Evolutionary conservation across 1,284 basidiomycete genomes (phyloP).

Genomic region (Clitocybe nebularis): DNA sequence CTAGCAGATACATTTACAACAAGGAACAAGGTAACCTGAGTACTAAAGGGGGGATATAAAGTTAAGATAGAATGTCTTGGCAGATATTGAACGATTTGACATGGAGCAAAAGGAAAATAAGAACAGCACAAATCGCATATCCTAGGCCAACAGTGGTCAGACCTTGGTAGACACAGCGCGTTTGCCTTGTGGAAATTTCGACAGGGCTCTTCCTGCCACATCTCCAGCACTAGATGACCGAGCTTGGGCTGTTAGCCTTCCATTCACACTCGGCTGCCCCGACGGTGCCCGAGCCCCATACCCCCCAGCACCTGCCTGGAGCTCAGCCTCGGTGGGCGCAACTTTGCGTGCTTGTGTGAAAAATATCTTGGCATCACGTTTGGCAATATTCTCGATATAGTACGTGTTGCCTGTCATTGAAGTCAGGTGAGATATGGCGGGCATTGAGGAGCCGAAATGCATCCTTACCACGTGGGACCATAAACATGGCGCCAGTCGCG

Average conservation of each 20-base stretch:
- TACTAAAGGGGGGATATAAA: too few relatives aligned
- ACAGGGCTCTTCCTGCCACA: constrained; percentile 8
- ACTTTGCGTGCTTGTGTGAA: constrained; percentile 91
- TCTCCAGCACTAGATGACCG: constrained; percentile 16
- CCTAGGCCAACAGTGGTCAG: too few relatives aligned
- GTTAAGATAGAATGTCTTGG: too few relatives aligned
- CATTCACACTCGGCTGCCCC: constrained; percentile 11
- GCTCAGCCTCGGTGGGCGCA: constrained; percentile 15
- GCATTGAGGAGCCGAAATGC: not conserved
- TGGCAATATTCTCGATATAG: constrained; percentile 82
- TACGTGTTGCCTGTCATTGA: constrained; percentile 76
- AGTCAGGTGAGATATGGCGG: constrained; percentile 3
- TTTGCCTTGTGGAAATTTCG: constrained; percentile 8
- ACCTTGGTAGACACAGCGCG: constrained; percentile 11
- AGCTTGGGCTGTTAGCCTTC: constrained; percentile 1
- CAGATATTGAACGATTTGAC: too few relatives aligned
- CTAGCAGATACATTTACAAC: too few relatives aligned
- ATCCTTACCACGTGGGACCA: constrained; percentile 81
- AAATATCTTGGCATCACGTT: constrained; percentile 80
- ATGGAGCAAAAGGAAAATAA: too few relatives aligned
- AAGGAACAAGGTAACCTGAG: too few relatives aligned
- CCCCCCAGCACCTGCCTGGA: constrained; percentile 2
- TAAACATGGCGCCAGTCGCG: constrained; percentile 82
- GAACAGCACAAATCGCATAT: too few relatives aligned
- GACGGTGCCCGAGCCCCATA: constrained; percentile 8